A percentile compares a stretch with the other conserved stretches of the same genome.
These are phyloP conservation scores for Cutaneotrichosporon arboriforme DNA, from an alignment of 1,284 basidiomycete genomes.

Conservation along the genomic window DNA sequence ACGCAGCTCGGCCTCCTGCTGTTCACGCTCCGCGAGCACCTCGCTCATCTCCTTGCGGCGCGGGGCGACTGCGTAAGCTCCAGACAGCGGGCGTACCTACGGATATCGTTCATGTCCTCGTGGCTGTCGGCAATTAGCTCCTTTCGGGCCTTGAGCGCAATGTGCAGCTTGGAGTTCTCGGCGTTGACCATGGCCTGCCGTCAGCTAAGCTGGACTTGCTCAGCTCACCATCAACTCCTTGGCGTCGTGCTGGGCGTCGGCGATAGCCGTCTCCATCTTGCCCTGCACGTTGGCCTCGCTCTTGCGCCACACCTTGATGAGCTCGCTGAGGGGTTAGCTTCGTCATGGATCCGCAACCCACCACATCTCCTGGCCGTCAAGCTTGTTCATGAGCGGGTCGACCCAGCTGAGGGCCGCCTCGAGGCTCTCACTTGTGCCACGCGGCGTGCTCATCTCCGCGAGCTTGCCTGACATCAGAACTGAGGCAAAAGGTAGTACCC, in stretches of 20 bases:
- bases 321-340: background rate
- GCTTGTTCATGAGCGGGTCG: background rate
- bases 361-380: background rate
- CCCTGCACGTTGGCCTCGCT: background rate
- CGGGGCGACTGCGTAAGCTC: no score
- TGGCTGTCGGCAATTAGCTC: constrained; percentile 6
- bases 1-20: no score
- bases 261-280: background rate
- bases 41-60: background rate
- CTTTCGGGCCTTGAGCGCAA: constrained; percentile 1
- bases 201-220: background rate
- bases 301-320: background rate
- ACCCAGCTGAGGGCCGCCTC: background rate
- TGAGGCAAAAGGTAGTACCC: no score
- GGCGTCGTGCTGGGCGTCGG: background rate
- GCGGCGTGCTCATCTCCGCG: background rate
- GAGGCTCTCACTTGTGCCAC: no score
- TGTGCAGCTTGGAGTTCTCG: constrained; percentile 6
- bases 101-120: constrained; percentile 10
- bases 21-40: background rate
- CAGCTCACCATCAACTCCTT: background rate
- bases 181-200: background rate
- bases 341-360: background rate
- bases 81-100: constrained; percentile 8
- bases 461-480: no score